Percentiles rank a stretch among this genome's conserved stretches.
Conservation (phyloP, 352 stramenopile genomes). For the Phytophthora ohioensis region DNA sequence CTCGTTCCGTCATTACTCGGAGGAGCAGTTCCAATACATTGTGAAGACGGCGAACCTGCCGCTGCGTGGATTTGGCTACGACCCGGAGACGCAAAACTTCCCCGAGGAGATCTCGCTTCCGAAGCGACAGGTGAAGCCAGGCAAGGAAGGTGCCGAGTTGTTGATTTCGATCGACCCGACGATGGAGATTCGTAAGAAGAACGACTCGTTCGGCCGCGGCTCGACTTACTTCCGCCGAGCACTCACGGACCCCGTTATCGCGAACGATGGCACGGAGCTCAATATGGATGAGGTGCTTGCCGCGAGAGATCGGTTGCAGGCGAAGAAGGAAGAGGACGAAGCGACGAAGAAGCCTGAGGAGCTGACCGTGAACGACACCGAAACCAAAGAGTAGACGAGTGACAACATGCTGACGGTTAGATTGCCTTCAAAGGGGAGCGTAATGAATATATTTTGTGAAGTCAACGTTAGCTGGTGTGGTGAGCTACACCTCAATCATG, state of each 20-base stretch:
- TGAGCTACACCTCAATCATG: slow-evolving; percentile 19
- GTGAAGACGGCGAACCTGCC: slow-evolving; percentile 78
- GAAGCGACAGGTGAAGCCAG: slow-evolving; percentile 84
- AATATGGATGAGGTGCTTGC: slow-evolving; percentile 87
- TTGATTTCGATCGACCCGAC: slow-evolving; percentile 68
- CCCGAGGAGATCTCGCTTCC: slow-evolving; percentile 73
- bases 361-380: slow-evolving; percentile 15
- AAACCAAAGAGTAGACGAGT: slow-evolving; percentile 23
- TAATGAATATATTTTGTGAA: slow-evolving; percentile 41
- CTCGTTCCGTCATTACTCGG: slow-evolving; percentile 85
- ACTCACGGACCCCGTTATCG: slow-evolving; percentile 80
- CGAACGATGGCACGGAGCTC: slow-evolving; percentile 77
- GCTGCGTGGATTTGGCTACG: slow-evolving; percentile 89
- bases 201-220: slow-evolving; percentile 79
- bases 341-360: slow-evolving; percentile 25
- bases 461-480: slow-evolving; percentile 4
- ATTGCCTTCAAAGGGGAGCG: not conserved
- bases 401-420: not conserved
- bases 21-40: slow-evolving; percentile 88
- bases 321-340: slow-evolving; percentile 46
- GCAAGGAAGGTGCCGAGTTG: slow-evolving; percentile 59
- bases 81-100: slow-evolving; percentile 83
- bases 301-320: slow-evolving; percentile 50
- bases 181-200: slow-evolving; percentile 82
- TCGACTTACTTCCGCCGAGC: slow-evolving; percentile 86